phyloP scores from a whole-genome alignment of 2,329 filamentous ascomycete genomes.

The Samsoniella hepiali region DNA sequence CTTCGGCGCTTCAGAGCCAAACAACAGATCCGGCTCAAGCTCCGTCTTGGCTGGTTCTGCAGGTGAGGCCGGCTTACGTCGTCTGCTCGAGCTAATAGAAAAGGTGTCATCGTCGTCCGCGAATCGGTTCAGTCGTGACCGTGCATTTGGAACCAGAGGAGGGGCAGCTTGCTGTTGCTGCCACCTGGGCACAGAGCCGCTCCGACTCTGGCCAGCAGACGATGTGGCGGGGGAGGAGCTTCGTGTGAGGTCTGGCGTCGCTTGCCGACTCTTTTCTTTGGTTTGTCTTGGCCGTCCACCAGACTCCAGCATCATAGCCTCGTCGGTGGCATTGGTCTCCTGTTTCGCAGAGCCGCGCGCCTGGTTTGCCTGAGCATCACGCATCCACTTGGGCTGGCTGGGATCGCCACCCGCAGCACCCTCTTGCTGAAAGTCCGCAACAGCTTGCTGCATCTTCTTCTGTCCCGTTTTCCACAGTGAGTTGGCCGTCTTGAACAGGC shows the following conservation, averaged over 20 bases:
- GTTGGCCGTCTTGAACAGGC: conserved; percentile 88
- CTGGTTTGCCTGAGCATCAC: conserved; percentile 56
- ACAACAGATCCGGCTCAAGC: conserved; percentile 63
- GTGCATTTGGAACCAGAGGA: conserved; percentile 32
- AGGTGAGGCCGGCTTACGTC: conserved; percentile 61
- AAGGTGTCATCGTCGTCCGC: conserved; percentile 75
- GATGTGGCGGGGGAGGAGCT: conserved; percentile 50
- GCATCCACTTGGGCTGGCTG: conserved; percentile 93
- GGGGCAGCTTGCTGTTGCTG: conserved; percentile 49
- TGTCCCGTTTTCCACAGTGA: conserved; percentile 92
- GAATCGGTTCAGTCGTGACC: conserved; percentile 65
- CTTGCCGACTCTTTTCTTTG: conserved; percentile 22
- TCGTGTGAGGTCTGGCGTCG: conserved; percentile 37
- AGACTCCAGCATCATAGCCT: conserved; percentile 76
- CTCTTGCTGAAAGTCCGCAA: conserved; percentile 75
- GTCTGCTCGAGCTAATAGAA: conserved; percentile 78
- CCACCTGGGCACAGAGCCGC: conserved; percentile 54
- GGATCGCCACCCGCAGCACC: conserved; percentile 58
- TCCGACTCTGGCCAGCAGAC: conserved; percentile 41
- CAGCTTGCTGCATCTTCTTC: conserved; percentile 88
- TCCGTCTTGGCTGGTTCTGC: conserved; percentile 38
- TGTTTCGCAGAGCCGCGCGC: conserved; percentile 16
- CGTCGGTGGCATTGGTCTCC: conserved; percentile 54
- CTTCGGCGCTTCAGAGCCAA: conserved; percentile 40
- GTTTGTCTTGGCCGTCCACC: conserved; percentile 52